Evolutionary conservation across 2,329 filamentous ascomycete genomes (phyloP), one percentile per base, ranked within the genome.

Genomic region (Cercospora zeina): DNA sequence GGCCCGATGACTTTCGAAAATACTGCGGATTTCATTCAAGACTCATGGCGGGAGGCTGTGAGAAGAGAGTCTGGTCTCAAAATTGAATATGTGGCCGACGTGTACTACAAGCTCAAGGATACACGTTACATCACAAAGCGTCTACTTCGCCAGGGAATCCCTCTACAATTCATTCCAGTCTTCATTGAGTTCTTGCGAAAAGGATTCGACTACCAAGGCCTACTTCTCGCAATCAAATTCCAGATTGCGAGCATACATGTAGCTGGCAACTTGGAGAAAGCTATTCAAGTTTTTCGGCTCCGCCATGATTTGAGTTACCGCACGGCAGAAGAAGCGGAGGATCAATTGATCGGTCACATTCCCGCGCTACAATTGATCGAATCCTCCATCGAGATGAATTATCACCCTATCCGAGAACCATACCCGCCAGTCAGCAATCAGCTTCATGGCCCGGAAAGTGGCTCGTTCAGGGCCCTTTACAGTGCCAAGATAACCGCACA

Each of bases 131-230:
- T 56, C 4, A 14, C 9, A 13, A 19, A 19, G 5, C 54, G 39
- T 21, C 21, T 16, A 11, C 11, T 45, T 7, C 11, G 57, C 2
- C n/a, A 39, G 16, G 36, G 30, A 34, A 16, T 33, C 19, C 24
- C 10, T 11, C 30, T 34, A 16, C 24, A 42, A 9, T 21, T 39
- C 4, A 30, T 27, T 21, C 42, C 36, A 16, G 16, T 54, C 45
- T 45, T 57, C 14, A 47, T 16, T 11, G 16, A 42, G 16, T 63
- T 45, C 47, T n/a, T 59, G 2, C 51, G 30, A 10, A 10, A 57
- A n/a, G 61, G 61, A 5, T 63, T 50, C 11, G 61, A 63, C 39
- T 36, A 47, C 8, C 36, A 59, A 37, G 37, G 47, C 27, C 30
- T 62, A 19, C 14, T 50, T 33, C 36, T 55, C 6, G 16, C 54